Conservation (phyloP, 1,284 basidiomycete genomes). For the Trametes polyzona region DNA sequence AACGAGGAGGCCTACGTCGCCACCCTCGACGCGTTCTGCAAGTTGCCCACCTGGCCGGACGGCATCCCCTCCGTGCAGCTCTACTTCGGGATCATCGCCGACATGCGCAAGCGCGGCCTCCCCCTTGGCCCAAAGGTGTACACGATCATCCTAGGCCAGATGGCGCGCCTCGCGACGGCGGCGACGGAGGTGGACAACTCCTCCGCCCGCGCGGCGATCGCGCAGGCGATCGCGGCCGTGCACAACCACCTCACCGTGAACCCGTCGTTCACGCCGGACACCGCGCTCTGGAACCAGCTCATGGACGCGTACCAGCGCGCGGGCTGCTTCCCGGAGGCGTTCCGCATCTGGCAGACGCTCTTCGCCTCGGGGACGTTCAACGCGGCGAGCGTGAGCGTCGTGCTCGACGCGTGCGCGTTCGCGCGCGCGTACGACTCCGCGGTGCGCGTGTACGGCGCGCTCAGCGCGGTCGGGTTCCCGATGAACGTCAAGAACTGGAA, state of each 20-base stretch:
- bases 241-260: conserved; percentile 85
- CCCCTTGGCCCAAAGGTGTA: conserved; percentile 67
- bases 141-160: conserved; percentile 67
- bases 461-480: conserved; percentile 53
- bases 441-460: conserved; percentile 52
- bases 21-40: conserved; percentile 67
- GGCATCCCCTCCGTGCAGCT: conserved; percentile 42
- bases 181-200: conserved; percentile 24
- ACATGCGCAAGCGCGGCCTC: conserved; percentile 78
- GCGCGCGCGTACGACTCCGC: conserved; percentile 57
- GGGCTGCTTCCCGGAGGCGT: conserved; percentile 71
- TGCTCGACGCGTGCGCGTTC: conserved; percentile 83
- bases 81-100: conserved; percentile 80
- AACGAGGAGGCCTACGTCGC: conserved; percentile 59
- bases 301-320: conserved; percentile 90
- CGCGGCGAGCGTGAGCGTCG: conserved; percentile 75
- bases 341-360: conserved; percentile 83
- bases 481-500: conserved; percentile 76
- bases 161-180: conserved; percentile 49
- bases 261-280: conserved; percentile 73
- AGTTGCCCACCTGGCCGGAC: conserved; percentile 44
- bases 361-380: conserved; percentile 62
- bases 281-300: conserved; percentile 81
- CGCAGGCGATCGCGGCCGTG: conserved; percentile 61
- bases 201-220: conserved; percentile 41